These are phyloP conservation scores for Podospora anserina DNA, from an alignment of 495 filamentous ascomycete genomes.

Conservation along the genomic window DNA sequence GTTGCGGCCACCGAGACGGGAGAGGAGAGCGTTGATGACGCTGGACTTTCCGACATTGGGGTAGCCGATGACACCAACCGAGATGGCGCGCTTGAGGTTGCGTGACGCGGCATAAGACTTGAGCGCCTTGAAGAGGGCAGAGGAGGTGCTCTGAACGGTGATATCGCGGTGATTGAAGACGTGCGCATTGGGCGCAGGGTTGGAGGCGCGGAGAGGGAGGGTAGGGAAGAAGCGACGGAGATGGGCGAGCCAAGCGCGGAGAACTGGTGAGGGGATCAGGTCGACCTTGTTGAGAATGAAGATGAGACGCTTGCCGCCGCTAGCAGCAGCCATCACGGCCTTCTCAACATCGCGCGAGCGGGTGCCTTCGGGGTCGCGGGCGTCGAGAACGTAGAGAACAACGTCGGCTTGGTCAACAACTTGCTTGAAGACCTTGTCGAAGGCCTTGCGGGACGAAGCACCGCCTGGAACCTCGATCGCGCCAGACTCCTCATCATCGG, in stretches of 20 bases:
- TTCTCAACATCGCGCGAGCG: slow-evolving; percentile 87
- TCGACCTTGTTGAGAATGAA: slow-evolving; percentile 98
- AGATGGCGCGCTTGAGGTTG: slow-evolving; percentile 83
- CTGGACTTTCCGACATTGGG: slow-evolving; percentile 97
- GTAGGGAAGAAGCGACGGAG: slow-evolving; percentile 91
- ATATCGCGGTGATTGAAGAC: slow-evolving; percentile 90
- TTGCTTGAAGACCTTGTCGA: slow-evolving; percentile 94
- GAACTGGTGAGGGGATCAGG: slow-evolving; percentile 74
- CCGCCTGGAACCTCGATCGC: slow-evolving; percentile 46
- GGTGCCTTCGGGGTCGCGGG: slow-evolving; percentile 87
- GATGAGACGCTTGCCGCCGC: slow-evolving; percentile 82
- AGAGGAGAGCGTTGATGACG: slow-evolving; percentile 89
- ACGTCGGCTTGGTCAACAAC: slow-evolving; percentile 89
- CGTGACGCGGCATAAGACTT: slow-evolving; percentile 84
- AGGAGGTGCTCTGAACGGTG: slow-evolving; percentile 80
- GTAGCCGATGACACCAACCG: slow-evolving; percentile 92
- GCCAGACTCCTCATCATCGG: slow-evolving; percentile 44
- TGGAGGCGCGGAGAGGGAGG: slow-evolving; percentile 82
- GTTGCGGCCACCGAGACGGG: slow-evolving; percentile 66
- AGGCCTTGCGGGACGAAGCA: slow-evolving; percentile 71
- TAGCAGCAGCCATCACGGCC: slow-evolving; percentile 79
- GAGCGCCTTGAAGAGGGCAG: slow-evolving; percentile 82
- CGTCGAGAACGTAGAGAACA: slow-evolving; percentile 90
- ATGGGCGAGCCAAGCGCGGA: slow-evolving; percentile 80
- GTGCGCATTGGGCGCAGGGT: slow-evolving; percentile 77